A percentile compares a stretch with the other conserved stretches of the same genome.
phyloP scores from a whole-genome alignment of 805 yeast species.

The Yarrowia osloensis region DNA sequence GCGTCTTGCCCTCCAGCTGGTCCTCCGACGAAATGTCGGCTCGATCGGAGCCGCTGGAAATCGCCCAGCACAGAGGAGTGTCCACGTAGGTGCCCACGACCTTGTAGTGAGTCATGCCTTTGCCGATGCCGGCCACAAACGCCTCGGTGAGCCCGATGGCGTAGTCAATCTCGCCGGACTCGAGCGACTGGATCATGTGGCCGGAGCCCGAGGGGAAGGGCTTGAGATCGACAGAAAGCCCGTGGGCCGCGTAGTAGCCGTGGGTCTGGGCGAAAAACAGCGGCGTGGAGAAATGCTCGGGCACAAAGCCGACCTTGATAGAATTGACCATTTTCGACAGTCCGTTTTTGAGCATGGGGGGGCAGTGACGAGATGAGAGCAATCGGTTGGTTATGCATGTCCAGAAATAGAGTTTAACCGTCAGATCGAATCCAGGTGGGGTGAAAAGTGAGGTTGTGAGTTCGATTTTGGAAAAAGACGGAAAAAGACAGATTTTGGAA shows the following conservation, averaged over 20 bases:
- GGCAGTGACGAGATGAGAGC: background rate
- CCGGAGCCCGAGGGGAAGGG: slow-evolving; percentile 89
- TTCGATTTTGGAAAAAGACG: too few species aligned
- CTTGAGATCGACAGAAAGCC: slow-evolving; percentile 57
- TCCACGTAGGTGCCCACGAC: slow-evolving; percentile 81
- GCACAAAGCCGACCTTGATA: slow-evolving; percentile 70
- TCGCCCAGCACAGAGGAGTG: slow-evolving; percentile 88
- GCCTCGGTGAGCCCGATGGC: slow-evolving; percentile 93
- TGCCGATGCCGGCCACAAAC: slow-evolving; percentile 77
- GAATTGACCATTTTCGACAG: slow-evolving; percentile 1
- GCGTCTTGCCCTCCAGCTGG: slow-evolving; percentile 60
- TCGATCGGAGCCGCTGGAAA: slow-evolving; percentile 71
- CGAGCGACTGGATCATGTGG: slow-evolving; percentile 70
- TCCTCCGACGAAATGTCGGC: slow-evolving; percentile 53
- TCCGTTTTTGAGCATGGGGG: slow-evolving; percentile 3
- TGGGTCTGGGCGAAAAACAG: slow-evolving; percentile 67
- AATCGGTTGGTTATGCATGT: background rate
- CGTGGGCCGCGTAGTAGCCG: slow-evolving; percentile 54
- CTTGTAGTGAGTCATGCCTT: slow-evolving; percentile 64
- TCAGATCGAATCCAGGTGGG: too few species aligned
- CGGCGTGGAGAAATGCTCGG: slow-evolving; percentile 92
- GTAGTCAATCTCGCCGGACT: slow-evolving; percentile 45
- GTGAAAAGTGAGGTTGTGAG: too few species aligned
- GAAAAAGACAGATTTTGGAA: too few species aligned
- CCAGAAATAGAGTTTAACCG: too few species aligned